A percentile compares a stretch with the other conserved stretches of the same genome.
These are phyloP conservation scores for Leonotis leonurus DNA, from an alignment of 257 asterid species.

Conservation along the genomic window DNA sequence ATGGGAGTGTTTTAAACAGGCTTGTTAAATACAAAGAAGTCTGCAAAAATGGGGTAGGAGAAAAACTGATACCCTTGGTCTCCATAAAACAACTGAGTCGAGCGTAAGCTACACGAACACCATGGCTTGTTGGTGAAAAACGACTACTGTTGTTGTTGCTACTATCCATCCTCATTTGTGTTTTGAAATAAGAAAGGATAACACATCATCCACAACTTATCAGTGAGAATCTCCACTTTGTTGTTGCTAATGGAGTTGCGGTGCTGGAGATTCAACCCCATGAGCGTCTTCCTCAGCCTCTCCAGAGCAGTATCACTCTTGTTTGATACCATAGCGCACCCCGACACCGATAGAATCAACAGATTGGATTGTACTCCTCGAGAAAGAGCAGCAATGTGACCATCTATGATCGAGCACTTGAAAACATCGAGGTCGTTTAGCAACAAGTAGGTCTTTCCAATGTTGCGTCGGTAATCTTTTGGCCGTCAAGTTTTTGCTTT, in stretches of 20 bases:
- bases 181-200: slow-evolving; percentile 37
- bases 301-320: slow-evolving; percentile 54
- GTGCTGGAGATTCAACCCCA: slow-evolving; percentile 68
- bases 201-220: slow-evolving; percentile 78
- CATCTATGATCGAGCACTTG: slow-evolving; percentile 58
- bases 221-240: slow-evolving; percentile 48
- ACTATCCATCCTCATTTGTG: background rate
- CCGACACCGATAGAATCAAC: slow-evolving; percentile 68
- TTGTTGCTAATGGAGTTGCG: slow-evolving; percentile 59
- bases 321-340: slow-evolving; percentile 65
- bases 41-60: slow-evolving; percentile 38
- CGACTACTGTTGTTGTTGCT: background rate
- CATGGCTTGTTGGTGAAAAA: slow-evolving; percentile 1
- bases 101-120: slow-evolving; percentile 21
- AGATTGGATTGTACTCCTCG: slow-evolving; percentile 46
- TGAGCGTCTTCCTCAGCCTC: slow-evolving; percentile 46
- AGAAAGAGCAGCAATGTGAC: slow-evolving; percentile 57
- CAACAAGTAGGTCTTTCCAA: slow-evolving; percentile 41
- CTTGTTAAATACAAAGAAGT: slow-evolving; percentile 37
- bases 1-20: slow-evolving; percentile 28
- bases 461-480: slow-evolving; percentile 55
- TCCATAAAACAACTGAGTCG: slow-evolving; percentile 47
- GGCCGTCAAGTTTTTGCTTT: slow-evolving; percentile 75
- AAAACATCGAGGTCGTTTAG: slow-evolving; percentile 79
- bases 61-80: slow-evolving; percentile 29